A percentile compares a stretch with the other conserved stretches of the same genome.
phyloP scores from a whole-genome alignment of 2,329 filamentous ascomycete species.

The Chlorencoelia australis region DNA sequence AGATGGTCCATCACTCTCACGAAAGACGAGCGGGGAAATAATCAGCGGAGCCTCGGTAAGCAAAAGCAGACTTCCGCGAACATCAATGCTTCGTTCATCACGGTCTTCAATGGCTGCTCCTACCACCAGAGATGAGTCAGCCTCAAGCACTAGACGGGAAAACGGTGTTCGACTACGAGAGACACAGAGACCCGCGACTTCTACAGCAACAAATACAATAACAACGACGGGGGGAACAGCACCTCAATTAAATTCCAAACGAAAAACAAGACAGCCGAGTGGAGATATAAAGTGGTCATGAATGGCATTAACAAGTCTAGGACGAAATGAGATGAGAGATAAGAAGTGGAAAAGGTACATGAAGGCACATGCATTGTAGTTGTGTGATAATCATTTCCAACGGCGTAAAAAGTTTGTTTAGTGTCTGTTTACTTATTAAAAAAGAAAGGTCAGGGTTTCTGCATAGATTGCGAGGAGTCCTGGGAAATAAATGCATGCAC shows the following conservation, averaged over 20 bases:
- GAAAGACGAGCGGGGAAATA: constrained; percentile 22
- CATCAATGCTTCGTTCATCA: constrained; percentile 23
- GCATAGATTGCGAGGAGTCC: neutral
- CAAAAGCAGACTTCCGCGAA: constrained; percentile 26
- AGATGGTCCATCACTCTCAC: constrained; percentile 17
- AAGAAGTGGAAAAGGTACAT: no score
- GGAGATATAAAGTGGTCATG: constrained; percentile 28
- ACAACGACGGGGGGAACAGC: constrained; percentile 12
- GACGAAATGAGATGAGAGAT: neutral
- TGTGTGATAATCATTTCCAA: neutral
- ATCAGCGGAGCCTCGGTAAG: constrained; percentile 13
- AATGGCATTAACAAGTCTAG: constrained; percentile 3
- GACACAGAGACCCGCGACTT: constrained; percentile 10
- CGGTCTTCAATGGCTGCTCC: constrained; percentile 23
- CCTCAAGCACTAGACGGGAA: constrained; percentile 11
- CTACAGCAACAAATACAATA: constrained; percentile 12
- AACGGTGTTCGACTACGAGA: constrained; percentile 16
- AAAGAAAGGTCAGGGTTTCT: neutral
- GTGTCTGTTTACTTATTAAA: neutral
- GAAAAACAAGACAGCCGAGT: constrained; percentile 22
- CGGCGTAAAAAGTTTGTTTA: neutral
- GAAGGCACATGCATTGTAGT: no score
- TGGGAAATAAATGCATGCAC: no score
- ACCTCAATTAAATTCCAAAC: constrained; percentile 22
- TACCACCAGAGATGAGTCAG: constrained; percentile 12